These are phyloP conservation scores for Colletotrichum sp. DNA, from an alignment of 2,329 filamentous ascomycete genomes.

Conservation along the genomic window DNA sequence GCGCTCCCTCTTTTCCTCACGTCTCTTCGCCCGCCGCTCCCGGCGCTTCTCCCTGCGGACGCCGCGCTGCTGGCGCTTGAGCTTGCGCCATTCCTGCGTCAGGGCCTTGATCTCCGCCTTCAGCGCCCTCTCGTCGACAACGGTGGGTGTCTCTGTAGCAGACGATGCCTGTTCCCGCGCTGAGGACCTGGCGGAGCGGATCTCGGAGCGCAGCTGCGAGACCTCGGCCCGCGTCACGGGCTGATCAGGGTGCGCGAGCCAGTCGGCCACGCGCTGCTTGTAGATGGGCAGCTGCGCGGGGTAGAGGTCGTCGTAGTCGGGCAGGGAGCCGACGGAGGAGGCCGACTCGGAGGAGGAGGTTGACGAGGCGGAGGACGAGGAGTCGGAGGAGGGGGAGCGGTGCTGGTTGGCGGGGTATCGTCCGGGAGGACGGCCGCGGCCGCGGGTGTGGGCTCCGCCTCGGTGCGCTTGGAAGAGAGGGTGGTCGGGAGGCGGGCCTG, in stretches of 20 bases:
- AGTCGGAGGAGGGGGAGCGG: conserved; percentile 37
- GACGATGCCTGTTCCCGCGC: not conserved
- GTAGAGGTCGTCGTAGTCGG: conserved; percentile 55
- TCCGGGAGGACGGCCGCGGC: not conserved
- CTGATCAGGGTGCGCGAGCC: conserved; percentile 55
- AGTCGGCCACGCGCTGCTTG: conserved; percentile 47
- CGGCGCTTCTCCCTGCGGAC: conserved; percentile 35
- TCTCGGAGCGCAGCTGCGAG: conserved; percentile 13
- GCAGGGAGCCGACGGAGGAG: conserved; percentile 56
- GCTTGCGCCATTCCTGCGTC: conserved; percentile 45
- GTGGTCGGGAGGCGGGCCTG: conserved; percentile 19
- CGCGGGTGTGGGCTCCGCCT: conserved; percentile 11
- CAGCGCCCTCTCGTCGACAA: conserved; percentile 39
- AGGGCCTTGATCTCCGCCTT: conserved; percentile 49
- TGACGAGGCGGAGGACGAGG: conserved; percentile 38
- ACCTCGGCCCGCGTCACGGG: conserved; percentile 52
- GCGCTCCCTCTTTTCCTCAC: conserved; percentile 35
- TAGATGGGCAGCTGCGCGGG: conserved; percentile 54
- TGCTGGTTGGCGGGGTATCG: conserved; percentile 21
- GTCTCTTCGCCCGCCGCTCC: conserved; percentile 30
- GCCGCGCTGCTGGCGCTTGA: conserved; percentile 33
- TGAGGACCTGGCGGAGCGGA: not conserved
- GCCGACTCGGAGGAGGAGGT: conserved; percentile 38
- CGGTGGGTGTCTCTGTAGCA: not conserved
- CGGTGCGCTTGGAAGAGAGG: not conserved